A percentile compares a stretch with the other conserved stretches of the same genome.
These are phyloP conservation scores for Spathaspora gorwiae DNA, from an alignment of 805 yeast genomes.

Conservation along the genomic window DNA sequence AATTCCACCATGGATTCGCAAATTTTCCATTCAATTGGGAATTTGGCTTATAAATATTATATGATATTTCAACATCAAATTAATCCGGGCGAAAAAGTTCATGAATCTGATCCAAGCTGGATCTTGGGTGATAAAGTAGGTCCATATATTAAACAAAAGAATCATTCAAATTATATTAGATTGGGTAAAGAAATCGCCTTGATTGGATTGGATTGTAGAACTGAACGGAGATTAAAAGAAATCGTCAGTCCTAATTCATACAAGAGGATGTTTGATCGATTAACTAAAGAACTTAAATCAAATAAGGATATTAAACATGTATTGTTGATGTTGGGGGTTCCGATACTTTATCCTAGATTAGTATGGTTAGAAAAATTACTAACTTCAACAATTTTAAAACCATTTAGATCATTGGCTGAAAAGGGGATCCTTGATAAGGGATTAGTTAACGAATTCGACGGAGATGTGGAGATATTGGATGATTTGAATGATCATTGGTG, in stretches of 20 bases:
- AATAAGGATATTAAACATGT: conserved; percentile 66
- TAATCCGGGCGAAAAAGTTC: conserved; percentile 38
- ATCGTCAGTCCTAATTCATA: conserved; percentile 58
- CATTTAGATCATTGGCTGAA: conserved; percentile 56
- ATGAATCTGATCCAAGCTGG: conserved; percentile 51
- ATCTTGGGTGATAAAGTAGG: conserved; percentile 55
- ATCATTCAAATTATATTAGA: conserved; percentile 67
- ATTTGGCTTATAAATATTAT: conserved; percentile 77
- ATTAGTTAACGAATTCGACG: conserved; percentile 86
- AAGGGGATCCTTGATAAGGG: conserved; percentile 62
- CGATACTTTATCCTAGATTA: conserved; percentile 89
- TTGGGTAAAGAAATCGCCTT: conserved; percentile 71
- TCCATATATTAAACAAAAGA: conserved; percentile 60
- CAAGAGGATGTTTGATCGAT: conserved; percentile 52
- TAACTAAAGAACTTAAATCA: conserved; percentile 47
- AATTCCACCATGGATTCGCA: conserved; percentile 69
- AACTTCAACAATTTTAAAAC: conserved; percentile 54
- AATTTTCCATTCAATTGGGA: conserved; percentile 69
- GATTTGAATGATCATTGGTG: conserved; percentile 98
- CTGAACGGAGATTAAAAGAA: conserved; percentile 69
- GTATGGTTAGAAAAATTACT: conserved; percentile 84
- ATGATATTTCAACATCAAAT: conserved; percentile 89
- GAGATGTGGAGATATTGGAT: conserved; percentile 84
- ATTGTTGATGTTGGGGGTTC: conserved; percentile 84
- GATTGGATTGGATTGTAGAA: conserved; percentile 86